Conservation (phyloP, 75 land plant species). For the Pinus taeda region DNA sequence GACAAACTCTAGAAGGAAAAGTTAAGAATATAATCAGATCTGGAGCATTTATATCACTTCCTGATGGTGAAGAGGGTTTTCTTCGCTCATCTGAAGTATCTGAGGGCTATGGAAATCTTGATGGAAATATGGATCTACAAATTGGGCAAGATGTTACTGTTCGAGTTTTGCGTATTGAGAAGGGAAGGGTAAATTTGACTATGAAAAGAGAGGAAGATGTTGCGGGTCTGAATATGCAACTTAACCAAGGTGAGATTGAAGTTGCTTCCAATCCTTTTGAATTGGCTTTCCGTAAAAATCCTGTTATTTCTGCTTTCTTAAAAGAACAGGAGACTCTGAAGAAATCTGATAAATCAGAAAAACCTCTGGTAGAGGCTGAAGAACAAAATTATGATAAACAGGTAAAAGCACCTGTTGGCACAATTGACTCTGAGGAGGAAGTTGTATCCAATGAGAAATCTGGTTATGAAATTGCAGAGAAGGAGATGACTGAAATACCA, state of each 20-base stretch:
- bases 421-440: slow-evolving; percentile 4
- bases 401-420: slow-evolving; percentile 8
- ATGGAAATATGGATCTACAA: slow-evolving; percentile 48
- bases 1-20: slow-evolving; percentile 70
- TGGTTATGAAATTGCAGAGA: not conserved
- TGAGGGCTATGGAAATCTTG: slow-evolving; percentile 28
- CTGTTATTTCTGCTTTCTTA: slow-evolving; percentile 56
- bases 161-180: slow-evolving; percentile 63
- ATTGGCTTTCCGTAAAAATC: slow-evolving; percentile 71
- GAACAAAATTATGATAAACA: slow-evolving; percentile 9
- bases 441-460: slow-evolving; percentile 1
- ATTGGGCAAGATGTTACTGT: slow-evolving; percentile 85
- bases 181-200: slow-evolving; percentile 71
- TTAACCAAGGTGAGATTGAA: slow-evolving; percentile 37
- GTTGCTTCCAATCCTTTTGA: slow-evolving; percentile 80
- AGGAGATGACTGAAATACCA: slow-evolving; percentile 2
- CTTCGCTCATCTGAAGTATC: slow-evolving; percentile 61
- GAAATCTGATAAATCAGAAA: slow-evolving; percentile 11
- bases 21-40: slow-evolving; percentile 72
- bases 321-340: slow-evolving; percentile 37
- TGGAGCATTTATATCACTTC: slow-evolving; percentile 79
- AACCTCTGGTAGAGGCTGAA: not conserved
- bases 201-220: slow-evolving; percentile 71
- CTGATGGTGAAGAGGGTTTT: slow-evolving; percentile 91
- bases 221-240: slow-evolving; percentile 34